These are phyloP conservation scores for Puccinia coronata DNA, from an alignment of 1,284 basidiomycete species.

Conservation along the genomic window DNA sequence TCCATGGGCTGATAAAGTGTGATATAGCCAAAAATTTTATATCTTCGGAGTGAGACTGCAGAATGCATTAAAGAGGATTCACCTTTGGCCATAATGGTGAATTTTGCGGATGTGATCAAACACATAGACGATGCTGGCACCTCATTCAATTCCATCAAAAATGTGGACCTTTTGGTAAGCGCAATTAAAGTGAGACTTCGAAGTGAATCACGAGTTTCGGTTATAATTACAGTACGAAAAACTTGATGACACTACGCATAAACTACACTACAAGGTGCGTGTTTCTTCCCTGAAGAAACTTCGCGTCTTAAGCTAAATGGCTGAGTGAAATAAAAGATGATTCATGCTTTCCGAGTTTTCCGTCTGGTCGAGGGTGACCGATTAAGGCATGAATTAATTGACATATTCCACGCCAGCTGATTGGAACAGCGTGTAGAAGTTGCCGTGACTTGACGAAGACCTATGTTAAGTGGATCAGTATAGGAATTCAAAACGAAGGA, in stretches of 20 bases:
- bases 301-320: too few relatives aligned
- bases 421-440: constrained; percentile 9
- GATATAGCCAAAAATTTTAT: too few relatives aligned
- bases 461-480: neutral
- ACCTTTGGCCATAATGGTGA: too few relatives aligned
- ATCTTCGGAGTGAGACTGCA: too few relatives aligned
- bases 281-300: neutral
- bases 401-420: neutral
- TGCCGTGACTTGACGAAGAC: constrained; percentile 31
- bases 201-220: neutral
- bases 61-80: too few relatives aligned
- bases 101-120: too few relatives aligned
- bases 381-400: neutral
- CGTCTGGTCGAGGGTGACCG: neutral
- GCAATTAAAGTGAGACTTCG: too few relatives aligned
- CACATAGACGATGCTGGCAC: too few relatives aligned
- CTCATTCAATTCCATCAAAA: too few relatives aligned
- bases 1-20: neutral
- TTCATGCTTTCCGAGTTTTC: neutral
- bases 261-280: neutral
- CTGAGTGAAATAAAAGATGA: neutral
- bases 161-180: too few relatives aligned
- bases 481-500: neutral
- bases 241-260: neutral
- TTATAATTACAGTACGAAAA: neutral